phyloP scores from a whole-genome alignment of 805 yeast genomes.

The Wickerhamomyces pijperi region DNA sequence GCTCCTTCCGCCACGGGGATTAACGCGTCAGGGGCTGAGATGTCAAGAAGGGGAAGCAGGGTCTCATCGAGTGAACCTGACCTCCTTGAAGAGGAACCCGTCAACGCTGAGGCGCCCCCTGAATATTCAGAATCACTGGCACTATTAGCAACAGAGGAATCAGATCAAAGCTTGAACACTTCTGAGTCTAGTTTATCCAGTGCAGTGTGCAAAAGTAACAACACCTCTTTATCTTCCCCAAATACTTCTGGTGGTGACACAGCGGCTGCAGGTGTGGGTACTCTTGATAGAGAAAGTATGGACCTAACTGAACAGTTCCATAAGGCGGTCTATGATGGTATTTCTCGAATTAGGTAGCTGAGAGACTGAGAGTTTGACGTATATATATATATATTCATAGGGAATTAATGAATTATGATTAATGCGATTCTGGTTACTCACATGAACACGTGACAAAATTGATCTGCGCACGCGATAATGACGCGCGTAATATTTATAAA shows the following conservation, averaged over 20 bases:
- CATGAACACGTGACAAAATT: too few species aligned
- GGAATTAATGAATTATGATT: too few species aligned
- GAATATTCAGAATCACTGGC: not conserved
- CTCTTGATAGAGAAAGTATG: not conserved
- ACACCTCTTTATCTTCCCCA: too few species aligned
- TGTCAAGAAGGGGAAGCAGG: not conserved
- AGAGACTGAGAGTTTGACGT: too few species aligned
- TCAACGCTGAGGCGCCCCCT: not conserved
- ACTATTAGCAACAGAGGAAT: not conserved
- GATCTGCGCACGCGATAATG: too few species aligned
- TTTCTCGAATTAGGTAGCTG: too few species aligned
- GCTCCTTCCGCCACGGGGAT: too few species aligned
- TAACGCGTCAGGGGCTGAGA: not conserved
- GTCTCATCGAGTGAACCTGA: not conserved
- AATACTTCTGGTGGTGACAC: too few species aligned
- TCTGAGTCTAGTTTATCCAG: not conserved
- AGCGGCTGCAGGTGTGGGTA: not conserved
- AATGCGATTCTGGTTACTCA: too few species aligned
- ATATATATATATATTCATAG: too few species aligned
- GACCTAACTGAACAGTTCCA: not conserved
- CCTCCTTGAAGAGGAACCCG: not conserved
- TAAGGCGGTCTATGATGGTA: not conserved
- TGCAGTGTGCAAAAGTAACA: not conserved
- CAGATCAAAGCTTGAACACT: not conserved
- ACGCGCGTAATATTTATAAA: too few species aligned